Evolutionary conservation across 1,139 yeast species (phyloP).

Genomic region (Yamadazyma triangularis): DNA sequence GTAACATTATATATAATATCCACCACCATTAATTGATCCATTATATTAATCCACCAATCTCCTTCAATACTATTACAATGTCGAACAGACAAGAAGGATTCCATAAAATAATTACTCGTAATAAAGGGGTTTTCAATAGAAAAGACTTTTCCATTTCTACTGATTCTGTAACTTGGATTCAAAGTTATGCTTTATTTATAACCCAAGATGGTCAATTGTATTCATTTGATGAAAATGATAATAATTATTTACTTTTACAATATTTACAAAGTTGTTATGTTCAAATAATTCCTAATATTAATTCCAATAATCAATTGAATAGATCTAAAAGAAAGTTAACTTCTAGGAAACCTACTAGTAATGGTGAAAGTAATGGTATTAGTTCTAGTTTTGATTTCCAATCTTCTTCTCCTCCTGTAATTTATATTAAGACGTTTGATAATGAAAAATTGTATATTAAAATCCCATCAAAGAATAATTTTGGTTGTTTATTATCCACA

Average conservation of each 20-base stretch:
- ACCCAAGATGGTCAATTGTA: constrained; percentile 35
- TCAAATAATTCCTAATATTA: constrained; percentile 30
- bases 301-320: constrained; percentile 3
- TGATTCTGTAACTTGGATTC: constrained; percentile 38
- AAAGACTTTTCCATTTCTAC: constrained; percentile 32
- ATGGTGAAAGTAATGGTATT: background rate
- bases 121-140: constrained; percentile 36
- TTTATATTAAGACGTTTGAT: constrained; percentile 44
- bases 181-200: constrained; percentile 26
- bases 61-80: too few species aligned
- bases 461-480: constrained; percentile 38
- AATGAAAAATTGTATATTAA: constrained; percentile 46
- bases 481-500: constrained; percentile 46
- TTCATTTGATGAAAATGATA: constrained; percentile 31
- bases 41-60: too few species aligned
- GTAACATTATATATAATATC: too few species aligned
- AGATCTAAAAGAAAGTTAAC: constrained; percentile 4
- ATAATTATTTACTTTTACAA: constrained; percentile 30
- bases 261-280: constrained; percentile 40
- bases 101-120: constrained; percentile 28
- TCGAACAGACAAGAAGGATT: constrained; percentile 4
- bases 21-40: too few species aligned
- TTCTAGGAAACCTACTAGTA: background rate
- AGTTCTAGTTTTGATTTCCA: background rate
- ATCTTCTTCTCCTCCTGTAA: constrained; percentile 29